Percentiles rank a stretch among this genome's conserved stretches.
These are phyloP conservation scores for Fusarium metavorans DNA, from an alignment of 2,329 filamentous ascomycete species.

Conservation along the genomic window DNA sequence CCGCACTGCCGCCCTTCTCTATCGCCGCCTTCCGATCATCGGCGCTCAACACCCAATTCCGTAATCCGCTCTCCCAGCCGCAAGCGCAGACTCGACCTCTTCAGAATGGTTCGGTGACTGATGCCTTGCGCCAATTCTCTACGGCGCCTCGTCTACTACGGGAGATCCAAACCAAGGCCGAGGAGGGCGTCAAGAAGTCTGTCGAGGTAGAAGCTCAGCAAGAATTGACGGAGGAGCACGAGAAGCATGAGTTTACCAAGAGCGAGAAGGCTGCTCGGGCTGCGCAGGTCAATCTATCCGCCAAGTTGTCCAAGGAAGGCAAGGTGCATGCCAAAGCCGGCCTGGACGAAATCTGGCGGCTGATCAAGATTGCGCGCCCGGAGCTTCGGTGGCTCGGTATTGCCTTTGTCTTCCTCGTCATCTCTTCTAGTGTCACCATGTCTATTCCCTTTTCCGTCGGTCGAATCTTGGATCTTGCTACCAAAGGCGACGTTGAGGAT, in stretches of 20 bases:
- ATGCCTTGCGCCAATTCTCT: conserved; percentile 49
- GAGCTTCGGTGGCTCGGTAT: conserved; percentile 82
- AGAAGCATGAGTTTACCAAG: conserved; percentile 65
- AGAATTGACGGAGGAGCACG: conserved; percentile 45
- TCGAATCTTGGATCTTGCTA: conserved; percentile 92
- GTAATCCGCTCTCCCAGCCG: conserved; percentile 6
- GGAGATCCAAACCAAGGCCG: conserved; percentile 42
- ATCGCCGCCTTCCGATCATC: conserved; percentile 39
- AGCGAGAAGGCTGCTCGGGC: conserved; percentile 90
- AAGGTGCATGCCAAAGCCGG: conserved; percentile 70
- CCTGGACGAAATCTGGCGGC: conserved; percentile 81
- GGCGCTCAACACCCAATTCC: conserved; percentile 17
- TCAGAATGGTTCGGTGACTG: conserved; percentile 23
- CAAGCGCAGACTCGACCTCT: conserved; percentile 7
- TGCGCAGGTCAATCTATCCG: conserved; percentile 88
- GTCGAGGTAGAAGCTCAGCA: conserved; percentile 46
- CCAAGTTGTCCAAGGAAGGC: conserved; percentile 87
- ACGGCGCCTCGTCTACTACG: conserved; percentile 38
- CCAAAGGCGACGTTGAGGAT: conserved; percentile 75
- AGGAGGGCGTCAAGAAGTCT: conserved; percentile 55
- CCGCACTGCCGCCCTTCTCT: conserved; percentile 43
- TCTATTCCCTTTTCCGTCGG: conserved; percentile 97
- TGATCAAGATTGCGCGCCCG: conserved; percentile 89
- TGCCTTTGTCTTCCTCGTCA: conserved; percentile 86
- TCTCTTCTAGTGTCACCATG: conserved; percentile 95